Evolutionary conservation across 2,329 filamentous ascomycete genomes (phyloP).

Genomic region (Emergomyces africanus): DNA sequence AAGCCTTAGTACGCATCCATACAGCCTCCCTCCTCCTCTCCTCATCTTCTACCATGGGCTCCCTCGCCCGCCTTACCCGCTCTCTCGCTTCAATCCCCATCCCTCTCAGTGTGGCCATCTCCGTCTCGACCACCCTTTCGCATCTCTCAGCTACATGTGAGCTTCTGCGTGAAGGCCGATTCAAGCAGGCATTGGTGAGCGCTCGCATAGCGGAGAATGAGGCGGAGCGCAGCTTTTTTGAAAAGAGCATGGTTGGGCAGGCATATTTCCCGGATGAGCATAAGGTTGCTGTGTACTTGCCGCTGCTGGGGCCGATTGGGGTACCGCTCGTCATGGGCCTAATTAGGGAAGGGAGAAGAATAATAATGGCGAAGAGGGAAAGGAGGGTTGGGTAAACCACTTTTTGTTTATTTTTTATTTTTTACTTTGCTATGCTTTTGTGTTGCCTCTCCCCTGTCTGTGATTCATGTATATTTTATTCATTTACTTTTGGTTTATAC

Average conservation of each 20-base stretch:
- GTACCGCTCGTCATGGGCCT: conserved; percentile 78
- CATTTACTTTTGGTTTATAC: neutral
- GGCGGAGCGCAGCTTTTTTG: conserved; percentile 90
- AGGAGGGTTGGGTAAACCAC: conserved; percentile 4
- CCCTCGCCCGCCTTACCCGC: conserved; percentile 69
- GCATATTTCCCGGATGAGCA: conserved; percentile 98
- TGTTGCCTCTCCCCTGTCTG: neutral
- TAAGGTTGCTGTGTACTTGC: conserved; percentile 92
- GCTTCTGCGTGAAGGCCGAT: conserved; percentile 48
- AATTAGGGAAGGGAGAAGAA: conserved; percentile 64
- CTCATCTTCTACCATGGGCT: conserved; percentile 87
- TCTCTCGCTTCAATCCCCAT: conserved; percentile 86
- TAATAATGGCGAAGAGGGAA: conserved; percentile 22
- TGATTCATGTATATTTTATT: neutral
- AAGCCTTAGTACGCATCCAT: conserved; percentile 72
- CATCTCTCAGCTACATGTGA: conserved; percentile 69
- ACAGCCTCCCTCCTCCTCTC: conserved; percentile 76
- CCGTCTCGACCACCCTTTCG: conserved; percentile 64
- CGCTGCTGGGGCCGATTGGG: conserved; percentile 76
- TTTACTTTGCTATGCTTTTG: neutral
- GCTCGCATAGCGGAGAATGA: conserved; percentile 77
- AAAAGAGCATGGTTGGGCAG: conserved; percentile 98
- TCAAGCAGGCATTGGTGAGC: conserved; percentile 58
- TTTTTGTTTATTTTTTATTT: neutral
- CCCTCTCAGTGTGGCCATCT: conserved; percentile 70